Evolutionary conservation across 202 grass and related monocot genomes (phyloP), one percentile per base, ranked within the genome.

Genomic region (Tripidium arundinaceum): DNA sequence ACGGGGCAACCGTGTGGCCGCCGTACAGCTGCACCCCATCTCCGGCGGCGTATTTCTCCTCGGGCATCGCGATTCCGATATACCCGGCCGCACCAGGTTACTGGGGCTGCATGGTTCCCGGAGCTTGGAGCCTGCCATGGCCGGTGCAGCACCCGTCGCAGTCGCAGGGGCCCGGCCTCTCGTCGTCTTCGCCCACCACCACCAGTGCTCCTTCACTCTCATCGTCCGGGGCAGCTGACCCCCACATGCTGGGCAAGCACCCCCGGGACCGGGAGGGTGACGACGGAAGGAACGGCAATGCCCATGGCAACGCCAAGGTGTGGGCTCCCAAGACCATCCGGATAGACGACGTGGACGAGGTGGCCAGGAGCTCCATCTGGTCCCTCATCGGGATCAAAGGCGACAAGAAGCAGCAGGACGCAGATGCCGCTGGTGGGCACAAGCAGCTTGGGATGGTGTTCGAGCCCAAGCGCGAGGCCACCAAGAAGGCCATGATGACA

Each of bases 51-150:
- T 77, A 76, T 6, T 89, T 77, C 46, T n/a, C 86, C 4, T 77
- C 86, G 1, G 74, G 80, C 60, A 78, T 92, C 19, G 80, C 90
- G 6, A 81, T 92, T 19, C 90, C 90, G 63, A 67, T 92, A 38
- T 89, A 89, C 60, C 86, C 86, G 1, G 79, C 75, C 5, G 65
- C 85, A 0, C 72, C 84, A 2, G 70, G 79, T 13, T 88, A 86
- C 26, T 88, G 82, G 83, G 75, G 79, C 5, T 83, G 86, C 72
- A 72, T 83, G 59, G 62, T 82, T 24, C 82, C 80, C 0, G 42
- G 70, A 72, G 33, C 79, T 41, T 89, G 90, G 90, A 79, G 77
- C 80, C 40, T 81, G 19, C 90, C 90, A 72, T 92, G 83, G 90
- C 61, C 72, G 8, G 27, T 65, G 22, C 19, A 24, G 29, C 29